Evolutionary conservation across 2,329 filamentous ascomycete species (phyloP), one percentile per base, ranked within the genome.

Genomic region (Colletotrichum spinosum): DNA sequence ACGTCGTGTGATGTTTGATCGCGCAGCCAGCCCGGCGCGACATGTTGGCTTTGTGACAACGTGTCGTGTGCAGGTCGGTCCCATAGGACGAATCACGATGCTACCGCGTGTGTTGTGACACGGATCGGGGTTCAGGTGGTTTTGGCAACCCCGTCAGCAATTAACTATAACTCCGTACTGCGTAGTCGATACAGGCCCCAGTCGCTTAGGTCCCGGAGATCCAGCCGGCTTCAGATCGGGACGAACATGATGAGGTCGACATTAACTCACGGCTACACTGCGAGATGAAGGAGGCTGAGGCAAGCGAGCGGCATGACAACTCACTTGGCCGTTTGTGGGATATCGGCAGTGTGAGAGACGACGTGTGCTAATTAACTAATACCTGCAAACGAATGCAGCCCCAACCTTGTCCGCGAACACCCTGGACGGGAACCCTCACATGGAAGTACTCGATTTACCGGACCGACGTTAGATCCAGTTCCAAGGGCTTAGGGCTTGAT

Each of bases 401-500:
- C 37, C 46, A 51, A 58, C 25, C 25, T 25, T 25, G 25, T 25
- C 25, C 25, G 25, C 25, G 4, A 25, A 25, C 25, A 25, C 25
- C 25, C 25, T 25, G 25, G 25, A 25, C 25, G 3, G 25, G 25
- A 25, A 25, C 25, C 25, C 25, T 25, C 25, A 25, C 25, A 17
- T 17, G 17, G 17, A 25, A 25, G 25, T 25, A 5, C 25, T 58
- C 55, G 37, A 33, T 35, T 33, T 37, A 4, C 17, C 46, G 46
- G 46, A 44, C 25, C 55, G 38, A 17, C 8, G 38, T 42, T 11
- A 45, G 44, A 42, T 49, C 37, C 55, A 51, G 45, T 15, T 46
- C 46, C 55, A 51, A 51, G 55, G 37, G 55, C 55, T 58, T 45
- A 51, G 55, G 37, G 55, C 55, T 58, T 51, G 46, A 45, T 51